phyloP scores from a whole-genome alignment of 108 stramenopile species.

The Conticribra guillardii region DNA sequence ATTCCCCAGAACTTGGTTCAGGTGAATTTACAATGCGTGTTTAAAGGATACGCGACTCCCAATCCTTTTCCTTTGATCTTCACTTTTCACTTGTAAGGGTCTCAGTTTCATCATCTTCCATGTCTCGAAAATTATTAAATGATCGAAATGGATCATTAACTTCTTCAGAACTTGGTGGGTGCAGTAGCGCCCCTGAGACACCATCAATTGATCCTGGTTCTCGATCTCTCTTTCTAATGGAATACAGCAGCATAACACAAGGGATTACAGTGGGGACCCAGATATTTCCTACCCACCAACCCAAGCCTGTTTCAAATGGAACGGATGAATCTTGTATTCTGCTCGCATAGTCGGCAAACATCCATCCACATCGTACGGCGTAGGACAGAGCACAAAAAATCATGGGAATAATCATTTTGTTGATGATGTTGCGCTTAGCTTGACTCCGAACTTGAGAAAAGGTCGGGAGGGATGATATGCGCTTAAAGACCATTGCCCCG shows the following conservation, averaged over 20 bases:
- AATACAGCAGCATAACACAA: conserved; percentile 54
- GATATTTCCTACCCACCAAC: conserved; percentile 59
- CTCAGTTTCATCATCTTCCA: conserved; percentile 39
- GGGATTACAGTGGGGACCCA: conserved; percentile 52
- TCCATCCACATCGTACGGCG: conserved; percentile 43
- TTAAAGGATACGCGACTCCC: no score
- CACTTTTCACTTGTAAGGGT: conserved; percentile 2
- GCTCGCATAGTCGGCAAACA: conserved; percentile 42
- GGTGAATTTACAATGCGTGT: no score
- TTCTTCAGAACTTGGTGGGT: not conserved
- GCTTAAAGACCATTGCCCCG: conserved; percentile 26
- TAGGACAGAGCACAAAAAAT: conserved; percentile 53
- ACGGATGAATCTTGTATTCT: conserved; percentile 18
- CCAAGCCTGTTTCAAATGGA: conserved; percentile 35
- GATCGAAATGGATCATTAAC: conserved; percentile 27
- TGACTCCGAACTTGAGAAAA: conserved; percentile 25
- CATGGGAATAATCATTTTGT: conserved; percentile 55
- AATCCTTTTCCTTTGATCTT: no score
- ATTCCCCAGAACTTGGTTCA: no score
- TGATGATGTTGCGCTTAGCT: conserved; percentile 29
- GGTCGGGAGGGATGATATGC: conserved; percentile 40
- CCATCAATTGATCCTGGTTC: conserved; percentile 35
- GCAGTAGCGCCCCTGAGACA: conserved; percentile 29
- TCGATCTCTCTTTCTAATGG: conserved; percentile 54
- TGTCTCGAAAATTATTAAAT: conserved; percentile 36